Base-by-base conservation (phyloP, 1,139 yeast genomes). In the Magnusiomyces paraingens region DNA sequence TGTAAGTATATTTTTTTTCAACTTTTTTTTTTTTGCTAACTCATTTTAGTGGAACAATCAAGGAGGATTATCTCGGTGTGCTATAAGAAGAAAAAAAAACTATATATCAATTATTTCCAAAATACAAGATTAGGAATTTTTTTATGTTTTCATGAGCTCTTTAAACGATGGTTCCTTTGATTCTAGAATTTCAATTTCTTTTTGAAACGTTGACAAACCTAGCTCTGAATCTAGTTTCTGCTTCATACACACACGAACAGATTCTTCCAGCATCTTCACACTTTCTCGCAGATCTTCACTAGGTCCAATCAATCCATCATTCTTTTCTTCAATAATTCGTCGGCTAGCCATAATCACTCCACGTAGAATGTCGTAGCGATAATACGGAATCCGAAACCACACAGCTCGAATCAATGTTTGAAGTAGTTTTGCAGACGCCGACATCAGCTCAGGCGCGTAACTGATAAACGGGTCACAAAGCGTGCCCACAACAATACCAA, bases 61-160 rank as follows among this genome's bases (percentile, higher is more conserved):
- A 93, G 71, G 99, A 93, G 73, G 99, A 93, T 74, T 91, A 89
- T 69, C 78, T 91, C 70, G 98, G 98, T 54, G 95, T 95, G 55
- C 67, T 82, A 58, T 81, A 66, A 65, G 42, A 36, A 36, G 12
- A n/a, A 36, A n/a, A 36, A n/a, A 36, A 36, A 36, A 11, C n/a
- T 12, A 36, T 14, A 36, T 36, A 36, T 36, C n/a, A 5, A 14
- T 36, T 36, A 36, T 36, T 36, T 36, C 12, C 5, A 36, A 36
- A 3, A 36, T 14, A 36, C n/a, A 36, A 36, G n/a, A n/a, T 36
- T 36, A 11, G n/a, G 17, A 36, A 36, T 26, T 8, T 26, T n/a
- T 26, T 26, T 26, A 26, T 14, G 20, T 20, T 5, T 22, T 22
- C 39, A 26, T 26, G 4, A 45, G 26, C n/a, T 22, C 41, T 18